phyloP scores from a whole-genome alignment of 306 rosid species.

The Ceratonia siliqua region DNA sequence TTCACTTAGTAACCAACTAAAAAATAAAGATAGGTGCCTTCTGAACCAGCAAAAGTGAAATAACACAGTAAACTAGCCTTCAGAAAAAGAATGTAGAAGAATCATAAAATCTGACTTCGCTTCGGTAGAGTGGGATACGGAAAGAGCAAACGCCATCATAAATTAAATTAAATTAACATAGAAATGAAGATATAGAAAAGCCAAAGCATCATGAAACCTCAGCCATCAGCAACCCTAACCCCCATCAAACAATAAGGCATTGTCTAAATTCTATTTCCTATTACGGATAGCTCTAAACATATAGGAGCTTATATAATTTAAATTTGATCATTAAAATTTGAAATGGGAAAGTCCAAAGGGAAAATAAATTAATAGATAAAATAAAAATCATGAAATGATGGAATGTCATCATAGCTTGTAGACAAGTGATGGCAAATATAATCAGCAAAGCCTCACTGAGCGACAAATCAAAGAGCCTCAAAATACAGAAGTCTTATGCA shows the following conservation, averaged over 20 bases:
- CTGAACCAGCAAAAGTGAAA: conserved; percentile 8
- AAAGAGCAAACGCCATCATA: neutral
- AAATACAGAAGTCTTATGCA: conserved; percentile 20
- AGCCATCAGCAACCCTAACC: conserved; percentile 2
- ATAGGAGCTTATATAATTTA: neutral
- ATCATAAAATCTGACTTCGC: neutral
- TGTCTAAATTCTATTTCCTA: neutral
- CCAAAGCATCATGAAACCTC: neutral
- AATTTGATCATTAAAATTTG: conserved; percentile 1
- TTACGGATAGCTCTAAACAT: neutral
- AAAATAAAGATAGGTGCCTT: neutral
- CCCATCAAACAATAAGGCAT: neutral
- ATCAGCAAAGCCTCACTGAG: conserved; percentile 4
- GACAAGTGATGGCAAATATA: neutral
- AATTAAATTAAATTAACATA: neutral
- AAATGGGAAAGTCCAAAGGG: neutral
- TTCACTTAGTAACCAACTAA: conserved; percentile 19
- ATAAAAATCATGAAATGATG: conserved; percentile 3
- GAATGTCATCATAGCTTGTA: conserved; percentile 18
- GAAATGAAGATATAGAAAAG: too few species aligned
- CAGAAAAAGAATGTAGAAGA: neutral
- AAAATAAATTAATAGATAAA: neutral
- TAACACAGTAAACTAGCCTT: neutral
- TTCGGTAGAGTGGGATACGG: neutral
- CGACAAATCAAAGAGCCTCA: conserved; percentile 29